These are phyloP conservation scores for Picochlorum sp. DNA, from an alignment of 139 green algal genomes.

Conservation along the genomic window DNA sequence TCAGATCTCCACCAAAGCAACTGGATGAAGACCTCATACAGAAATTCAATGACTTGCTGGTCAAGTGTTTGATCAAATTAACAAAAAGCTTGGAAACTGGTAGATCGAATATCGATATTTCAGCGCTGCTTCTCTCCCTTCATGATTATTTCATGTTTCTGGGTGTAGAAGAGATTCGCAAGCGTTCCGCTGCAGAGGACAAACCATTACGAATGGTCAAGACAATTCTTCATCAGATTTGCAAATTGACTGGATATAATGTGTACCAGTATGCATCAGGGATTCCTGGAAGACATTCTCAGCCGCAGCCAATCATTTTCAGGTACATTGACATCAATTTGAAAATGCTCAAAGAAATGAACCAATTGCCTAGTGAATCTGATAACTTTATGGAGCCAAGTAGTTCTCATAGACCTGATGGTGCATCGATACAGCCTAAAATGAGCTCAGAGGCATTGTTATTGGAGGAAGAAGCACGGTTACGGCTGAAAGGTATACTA, in stretches of 20 bases:
- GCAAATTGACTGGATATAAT: slow-evolving; percentile 51
- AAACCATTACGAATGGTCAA: slow-evolving; percentile 96
- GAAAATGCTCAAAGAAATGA: slow-evolving; percentile 35
- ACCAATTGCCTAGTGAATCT: background rate
- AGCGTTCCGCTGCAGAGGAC: slow-evolving; percentile 68
- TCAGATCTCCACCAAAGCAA: slow-evolving; percentile 39
- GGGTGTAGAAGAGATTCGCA: slow-evolving; percentile 78
- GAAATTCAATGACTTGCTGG: slow-evolving; percentile 80
- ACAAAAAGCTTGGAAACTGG: slow-evolving; percentile 62
- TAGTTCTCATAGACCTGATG: slow-evolving; percentile 2
- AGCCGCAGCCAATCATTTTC: slow-evolving; percentile 71
- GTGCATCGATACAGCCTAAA: background rate
- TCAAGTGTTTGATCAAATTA: slow-evolving; percentile 97
- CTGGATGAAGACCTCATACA: slow-evolving; percentile 4
- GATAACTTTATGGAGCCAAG: background rate
- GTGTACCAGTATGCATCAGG: slow-evolving; percentile 38
- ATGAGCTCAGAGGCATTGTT: background rate
- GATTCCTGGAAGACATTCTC: slow-evolving; percentile 38
- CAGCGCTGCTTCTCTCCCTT: slow-evolving; percentile 64
- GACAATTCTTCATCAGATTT: slow-evolving; percentile 91
- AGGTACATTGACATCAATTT: slow-evolving; percentile 93
- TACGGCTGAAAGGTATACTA: background rate
- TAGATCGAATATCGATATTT: slow-evolving; percentile 61
- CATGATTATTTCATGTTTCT: slow-evolving; percentile 85
- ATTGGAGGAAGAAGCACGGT: background rate